Evolutionary conservation across 2,329 filamentous ascomycete genomes (phyloP).

Genomic region (Fusarium algeriense): DNA sequence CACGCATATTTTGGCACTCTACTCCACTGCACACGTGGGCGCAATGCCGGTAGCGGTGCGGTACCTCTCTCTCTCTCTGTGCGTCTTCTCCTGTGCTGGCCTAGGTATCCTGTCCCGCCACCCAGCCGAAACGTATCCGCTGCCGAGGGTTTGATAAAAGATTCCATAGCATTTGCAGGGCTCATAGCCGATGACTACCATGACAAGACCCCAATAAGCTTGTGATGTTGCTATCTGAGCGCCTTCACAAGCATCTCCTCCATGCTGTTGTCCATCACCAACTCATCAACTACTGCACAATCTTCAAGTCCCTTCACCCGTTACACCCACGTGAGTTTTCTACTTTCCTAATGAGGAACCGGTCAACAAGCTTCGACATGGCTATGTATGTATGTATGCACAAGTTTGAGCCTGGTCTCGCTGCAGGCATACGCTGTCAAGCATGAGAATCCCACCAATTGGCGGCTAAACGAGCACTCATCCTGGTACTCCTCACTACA

Average conservation of each 20-base stretch:
- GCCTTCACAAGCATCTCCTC: neutral
- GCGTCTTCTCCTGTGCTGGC: neutral
- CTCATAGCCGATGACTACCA: neutral
- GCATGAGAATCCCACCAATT: conserved; percentile 42
- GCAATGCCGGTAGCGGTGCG: conserved; percentile 43
- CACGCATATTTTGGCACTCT: conserved; percentile 16
- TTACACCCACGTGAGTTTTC: conserved; percentile 46
- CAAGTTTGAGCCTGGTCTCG: conserved; percentile 33
- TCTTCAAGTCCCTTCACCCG: conserved; percentile 25
- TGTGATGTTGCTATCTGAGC: neutral
- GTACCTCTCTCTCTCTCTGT: neutral
- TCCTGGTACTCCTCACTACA: conserved; percentile 5
- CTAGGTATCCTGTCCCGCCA: conserved; percentile 22
- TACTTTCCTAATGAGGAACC: conserved; percentile 52
- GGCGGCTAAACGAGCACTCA: conserved; percentile 1
- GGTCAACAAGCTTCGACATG: conserved; percentile 47
- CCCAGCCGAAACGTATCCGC: conserved; percentile 28
- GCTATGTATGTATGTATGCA: conserved; percentile 25
- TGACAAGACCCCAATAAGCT: neutral
- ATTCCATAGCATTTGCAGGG: conserved; percentile 5
- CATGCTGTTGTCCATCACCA: neutral
- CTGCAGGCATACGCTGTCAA: conserved; percentile 35
- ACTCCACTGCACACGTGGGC: conserved; percentile 46
- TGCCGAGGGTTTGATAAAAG: conserved; percentile 22
- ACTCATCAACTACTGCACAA: conserved; percentile 12